Percentiles rank a stretch among this genome's conserved stretches.
These are phyloP conservation scores for Saccharomycopsis sp. DNA, from an alignment of 805 yeast genomes.

Conservation along the genomic window DNA sequence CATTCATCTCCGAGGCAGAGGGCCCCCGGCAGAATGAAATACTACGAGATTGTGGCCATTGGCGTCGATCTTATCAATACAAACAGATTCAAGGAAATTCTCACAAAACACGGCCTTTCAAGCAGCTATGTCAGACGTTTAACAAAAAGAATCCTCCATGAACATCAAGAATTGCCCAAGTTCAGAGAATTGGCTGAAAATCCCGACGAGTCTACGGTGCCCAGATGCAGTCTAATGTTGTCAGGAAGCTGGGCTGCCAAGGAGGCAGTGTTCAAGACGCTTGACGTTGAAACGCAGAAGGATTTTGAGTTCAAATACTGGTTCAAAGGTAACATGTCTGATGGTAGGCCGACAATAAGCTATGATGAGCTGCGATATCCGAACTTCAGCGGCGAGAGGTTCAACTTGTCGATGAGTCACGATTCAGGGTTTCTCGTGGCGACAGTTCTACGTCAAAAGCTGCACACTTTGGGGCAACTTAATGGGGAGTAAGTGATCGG, in stretches of 20 bases:
- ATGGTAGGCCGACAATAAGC: slow-evolving; percentile 41
- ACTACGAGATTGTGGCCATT: slow-evolving; percentile 11
- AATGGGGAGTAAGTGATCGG: too few relatives aligned
- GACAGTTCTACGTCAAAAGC: slow-evolving; percentile 38
- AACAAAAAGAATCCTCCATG: slow-evolving; percentile 12
- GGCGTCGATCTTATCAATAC: slow-evolving; percentile 16
- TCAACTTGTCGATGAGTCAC: slow-evolving; percentile 53
- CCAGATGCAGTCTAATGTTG: neutral
- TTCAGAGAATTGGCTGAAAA: neutral
- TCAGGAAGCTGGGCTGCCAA: slow-evolving; percentile 58
- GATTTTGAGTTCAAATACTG: slow-evolving; percentile 51
- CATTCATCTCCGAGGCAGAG: too few relatives aligned
- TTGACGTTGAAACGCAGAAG: slow-evolving; percentile 44
- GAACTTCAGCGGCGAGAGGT: slow-evolving; percentile 36
- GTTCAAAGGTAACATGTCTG: slow-evolving; percentile 38
- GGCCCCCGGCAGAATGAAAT: neutral
- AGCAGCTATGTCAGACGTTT: slow-evolving; percentile 11
- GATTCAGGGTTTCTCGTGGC: slow-evolving; percentile 57
- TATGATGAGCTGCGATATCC: slow-evolving; percentile 22
- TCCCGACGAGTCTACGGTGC: neutral
- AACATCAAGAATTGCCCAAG: neutral
- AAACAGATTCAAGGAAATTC: slow-evolving; percentile 8
- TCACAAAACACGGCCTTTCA: slow-evolving; percentile 4
- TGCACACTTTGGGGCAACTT: neutral
- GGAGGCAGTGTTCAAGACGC: slow-evolving; percentile 64